These are phyloP conservation scores for Irpex sp. DNA, from an alignment of 1,284 basidiomycete species.

Conservation along the genomic window DNA sequence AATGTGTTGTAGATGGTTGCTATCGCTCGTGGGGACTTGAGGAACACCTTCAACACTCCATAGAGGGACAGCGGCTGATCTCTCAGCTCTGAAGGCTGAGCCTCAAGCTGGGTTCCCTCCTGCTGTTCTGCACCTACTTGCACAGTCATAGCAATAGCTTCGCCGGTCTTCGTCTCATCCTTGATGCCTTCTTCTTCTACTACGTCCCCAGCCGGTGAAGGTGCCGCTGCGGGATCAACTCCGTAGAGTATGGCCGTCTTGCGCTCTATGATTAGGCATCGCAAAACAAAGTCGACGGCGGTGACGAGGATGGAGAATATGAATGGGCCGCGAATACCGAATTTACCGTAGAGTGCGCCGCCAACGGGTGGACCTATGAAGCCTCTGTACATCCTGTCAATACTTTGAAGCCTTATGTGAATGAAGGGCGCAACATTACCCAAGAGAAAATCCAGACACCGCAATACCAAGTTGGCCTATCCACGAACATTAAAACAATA, in stretches of 20 bases:
- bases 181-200: neutral
- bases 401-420: neutral
- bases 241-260: conserved; percentile 54
- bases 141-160: neutral
- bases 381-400: conserved; percentile 26
- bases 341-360: conserved; percentile 59
- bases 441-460: conserved; percentile 66
- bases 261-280: conserved; percentile 62
- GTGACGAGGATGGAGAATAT: conserved; percentile 65
- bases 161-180: neutral
- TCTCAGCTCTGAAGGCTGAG: neutral
- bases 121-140: conserved; percentile 9
- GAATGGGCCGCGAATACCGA: conserved; percentile 75
- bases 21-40: conserved; percentile 52
- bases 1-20: conserved; percentile 50
- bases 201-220: neutral
- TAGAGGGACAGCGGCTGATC: conserved; percentile 13
- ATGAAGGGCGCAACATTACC: conserved; percentile 34
- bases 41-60: conserved; percentile 38
- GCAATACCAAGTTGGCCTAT: conserved; percentile 71
- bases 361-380: conserved; percentile 68
- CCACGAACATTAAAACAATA: no score
- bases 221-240: conserved; percentile 38
- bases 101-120: neutral
- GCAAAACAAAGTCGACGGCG: conserved; percentile 57